phyloP scores from a whole-genome alignment of 306 rosid genomes.

The Casuarina cunninghamiana region DNA sequence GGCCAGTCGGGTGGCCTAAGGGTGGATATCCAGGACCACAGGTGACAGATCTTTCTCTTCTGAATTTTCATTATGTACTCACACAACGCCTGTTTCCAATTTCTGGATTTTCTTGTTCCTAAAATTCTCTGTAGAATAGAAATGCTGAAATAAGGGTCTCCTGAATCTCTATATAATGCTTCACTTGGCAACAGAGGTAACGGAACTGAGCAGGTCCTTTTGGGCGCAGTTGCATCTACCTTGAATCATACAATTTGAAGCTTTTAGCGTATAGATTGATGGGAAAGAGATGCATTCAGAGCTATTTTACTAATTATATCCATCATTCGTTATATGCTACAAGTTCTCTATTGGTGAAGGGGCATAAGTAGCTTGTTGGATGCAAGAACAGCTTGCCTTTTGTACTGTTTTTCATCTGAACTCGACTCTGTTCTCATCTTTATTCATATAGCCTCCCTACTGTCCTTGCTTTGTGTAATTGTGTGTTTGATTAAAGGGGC shows the following conservation, averaged over 20 bases:
- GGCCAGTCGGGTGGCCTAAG: conserved; percentile 74
- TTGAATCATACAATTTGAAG: not conserved
- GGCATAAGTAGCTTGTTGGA: not conserved
- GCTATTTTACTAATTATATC: not conserved
- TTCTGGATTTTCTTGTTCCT: not conserved
- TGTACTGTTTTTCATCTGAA: not conserved
- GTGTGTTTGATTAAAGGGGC: conserved; percentile 36
- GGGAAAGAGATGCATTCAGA: not conserved
- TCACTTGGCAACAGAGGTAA: not conserved
- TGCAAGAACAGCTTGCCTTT: not conserved
- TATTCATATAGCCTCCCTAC: not conserved
- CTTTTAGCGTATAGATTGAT: not conserved
- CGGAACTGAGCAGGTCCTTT: not conserved
- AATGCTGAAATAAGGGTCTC: not conserved
- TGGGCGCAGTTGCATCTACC: not conserved
- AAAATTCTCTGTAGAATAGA: not conserved
- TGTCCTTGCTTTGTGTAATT: not conserved
- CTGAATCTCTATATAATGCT: not conserved
- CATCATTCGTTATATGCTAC: not conserved
- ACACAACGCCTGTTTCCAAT: not conserved
- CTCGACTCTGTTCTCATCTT: not conserved
- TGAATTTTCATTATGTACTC: not conserved
- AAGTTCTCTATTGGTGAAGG: not conserved
- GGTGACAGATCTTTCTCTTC: conserved; percentile 16
- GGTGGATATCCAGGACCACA: conserved; percentile 71